Evolutionary conservation across 495 filamentous ascomycete genomes (phyloP).

Genomic region (Parachaetomium inaequale): DNA sequence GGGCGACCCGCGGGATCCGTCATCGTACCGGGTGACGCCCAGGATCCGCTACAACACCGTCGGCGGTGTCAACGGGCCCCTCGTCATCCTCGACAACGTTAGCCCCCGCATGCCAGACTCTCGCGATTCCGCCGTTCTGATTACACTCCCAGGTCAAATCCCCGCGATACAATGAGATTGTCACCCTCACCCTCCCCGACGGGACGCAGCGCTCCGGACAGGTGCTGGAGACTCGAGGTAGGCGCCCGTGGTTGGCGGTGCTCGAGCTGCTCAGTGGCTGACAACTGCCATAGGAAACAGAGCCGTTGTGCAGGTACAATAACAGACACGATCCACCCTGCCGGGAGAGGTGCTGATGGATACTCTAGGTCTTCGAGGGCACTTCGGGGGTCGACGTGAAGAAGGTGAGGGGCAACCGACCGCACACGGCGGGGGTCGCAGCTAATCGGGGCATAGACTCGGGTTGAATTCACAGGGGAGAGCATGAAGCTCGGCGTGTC

Average conservation of each 20-base stretch:
- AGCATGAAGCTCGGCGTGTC: slow-evolving; percentile 98
- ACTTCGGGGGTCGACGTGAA: slow-evolving; percentile 97
- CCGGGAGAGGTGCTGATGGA: slow-evolving; percentile 16
- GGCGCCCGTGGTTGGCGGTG: slow-evolving; percentile 13
- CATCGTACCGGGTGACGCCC: slow-evolving; percentile 68
- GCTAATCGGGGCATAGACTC: slow-evolving; percentile 54
- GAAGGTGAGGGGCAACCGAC: slow-evolving; percentile 59
- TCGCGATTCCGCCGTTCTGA: slow-evolving; percentile 29
- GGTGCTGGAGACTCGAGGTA: slow-evolving; percentile 95
- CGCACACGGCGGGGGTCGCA: not conserved
- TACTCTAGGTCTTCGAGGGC: slow-evolving; percentile 86
- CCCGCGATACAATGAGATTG: slow-evolving; percentile 96
- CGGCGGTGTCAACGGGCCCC: slow-evolving; percentile 93
- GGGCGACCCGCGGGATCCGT: slow-evolving; percentile 78
- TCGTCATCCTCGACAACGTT: slow-evolving; percentile 96
- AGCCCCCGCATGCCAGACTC: slow-evolving; percentile 21
- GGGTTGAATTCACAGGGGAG: slow-evolving; percentile 94
- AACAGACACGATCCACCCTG: slow-evolving; percentile 11
- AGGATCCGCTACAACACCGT: slow-evolving; percentile 97
- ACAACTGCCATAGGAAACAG: slow-evolving; percentile 62
- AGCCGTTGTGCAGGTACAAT: slow-evolving; percentile 84
- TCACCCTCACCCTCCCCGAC: slow-evolving; percentile 91
- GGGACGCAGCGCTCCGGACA: slow-evolving; percentile 91
- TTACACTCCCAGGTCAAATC: slow-evolving; percentile 74
- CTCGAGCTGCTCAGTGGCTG: not conserved